These are phyloP conservation scores for Metschnikowia arizonensis DNA, from an alignment of 805 yeast species.

Conservation along the genomic window DNA sequence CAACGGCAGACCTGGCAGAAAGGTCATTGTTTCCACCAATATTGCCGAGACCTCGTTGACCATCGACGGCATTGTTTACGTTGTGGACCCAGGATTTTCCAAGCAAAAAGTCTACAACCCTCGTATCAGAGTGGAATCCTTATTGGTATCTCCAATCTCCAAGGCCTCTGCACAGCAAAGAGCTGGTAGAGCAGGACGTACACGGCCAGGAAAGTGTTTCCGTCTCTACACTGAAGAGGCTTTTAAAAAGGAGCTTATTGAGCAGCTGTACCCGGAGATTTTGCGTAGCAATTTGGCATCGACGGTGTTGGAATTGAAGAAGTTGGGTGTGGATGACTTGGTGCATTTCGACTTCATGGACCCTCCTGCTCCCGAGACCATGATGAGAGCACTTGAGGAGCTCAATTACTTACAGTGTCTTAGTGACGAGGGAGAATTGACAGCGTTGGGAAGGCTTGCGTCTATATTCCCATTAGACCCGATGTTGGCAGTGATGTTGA, in stretches of 20 bases:
- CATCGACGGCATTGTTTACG: conserved; percentile 95
- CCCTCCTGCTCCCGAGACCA: conserved; percentile 99
- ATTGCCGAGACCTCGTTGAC: conserved; percentile 98
- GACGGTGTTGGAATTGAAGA: conserved; percentile 88
- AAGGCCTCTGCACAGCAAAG: conserved; percentile 97
- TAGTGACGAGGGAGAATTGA: conserved; percentile 86
- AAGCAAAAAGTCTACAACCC: conserved; percentile 97
- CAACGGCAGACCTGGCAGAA: conserved; percentile 90
- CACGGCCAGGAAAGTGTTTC: conserved; percentile 97
- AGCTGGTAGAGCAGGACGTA: conserved; percentile 99
- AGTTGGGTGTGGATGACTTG: conserved; percentile 90
- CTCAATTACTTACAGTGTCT: conserved; percentile 85
- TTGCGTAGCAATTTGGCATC: conserved; percentile 85
- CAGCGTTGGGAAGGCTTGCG: conserved; percentile 84
- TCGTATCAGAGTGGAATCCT: conserved; percentile 89
- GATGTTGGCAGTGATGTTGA: conserved; percentile 86
- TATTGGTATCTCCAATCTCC: conserved; percentile 92
- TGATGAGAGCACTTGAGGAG: conserved; percentile 98
- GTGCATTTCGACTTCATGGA: conserved; percentile 99
- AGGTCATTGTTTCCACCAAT: conserved; percentile 86
- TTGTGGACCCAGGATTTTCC: conserved; percentile 95
- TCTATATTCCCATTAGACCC: conserved; percentile 96
- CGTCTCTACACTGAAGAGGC: conserved; percentile 96
- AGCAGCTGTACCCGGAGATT: conserved; percentile 95
- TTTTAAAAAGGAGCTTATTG: conserved; percentile 86